phyloP scores from a whole-genome alignment of 2,329 filamentous ascomycete species.

The Helotiales sp. region DNA sequence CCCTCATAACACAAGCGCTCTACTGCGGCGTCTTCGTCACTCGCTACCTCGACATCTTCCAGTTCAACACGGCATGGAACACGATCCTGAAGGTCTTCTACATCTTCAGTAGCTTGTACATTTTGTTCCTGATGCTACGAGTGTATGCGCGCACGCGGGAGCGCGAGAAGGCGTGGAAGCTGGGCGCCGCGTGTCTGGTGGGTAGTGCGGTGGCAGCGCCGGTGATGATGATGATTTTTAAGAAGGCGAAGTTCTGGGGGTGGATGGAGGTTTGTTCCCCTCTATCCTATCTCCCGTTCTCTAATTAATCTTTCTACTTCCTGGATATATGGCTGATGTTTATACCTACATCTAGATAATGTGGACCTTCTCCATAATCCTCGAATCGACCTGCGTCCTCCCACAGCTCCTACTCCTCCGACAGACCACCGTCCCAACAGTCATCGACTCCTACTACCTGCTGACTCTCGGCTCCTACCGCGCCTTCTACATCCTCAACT shows the following conservation, averaged over 20 bases:
- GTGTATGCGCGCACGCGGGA: conserved; percentile 87
- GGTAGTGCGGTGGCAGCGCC: conserved; percentile 73
- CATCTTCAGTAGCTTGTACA: conserved; percentile 82
- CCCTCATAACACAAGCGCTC: conserved; percentile 86
- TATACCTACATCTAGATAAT: conserved; percentile 64
- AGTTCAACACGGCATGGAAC: conserved; percentile 65
- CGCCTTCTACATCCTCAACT: conserved; percentile 88
- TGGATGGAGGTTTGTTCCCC: conserved; percentile 54
- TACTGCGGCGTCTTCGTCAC: conserved; percentile 87
- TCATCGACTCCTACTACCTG: conserved; percentile 96
- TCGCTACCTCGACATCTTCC: conserved; percentile 84
- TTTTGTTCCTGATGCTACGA: conserved; percentile 85
- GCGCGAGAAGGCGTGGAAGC: conserved; percentile 90
- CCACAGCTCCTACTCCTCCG: conserved; percentile 90
- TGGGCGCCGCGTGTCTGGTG: conserved; percentile 72
- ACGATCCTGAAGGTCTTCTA: conserved; percentile 89
- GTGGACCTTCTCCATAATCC: conserved; percentile 88
- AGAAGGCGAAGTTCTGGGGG: conserved; percentile 51
- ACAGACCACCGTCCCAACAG: conserved; percentile 93
- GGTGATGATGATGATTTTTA: conserved; percentile 73
- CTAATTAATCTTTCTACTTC: background rate
- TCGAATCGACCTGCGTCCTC: conserved; percentile 89
- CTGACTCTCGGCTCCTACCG: conserved; percentile 86
- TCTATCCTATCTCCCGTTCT: background rate
- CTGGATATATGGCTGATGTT: conserved; percentile 7